Evolutionary conservation across 2,329 filamentous ascomycete genomes (phyloP), one percentile per base, ranked within the genome.

Genomic region (Fusarium albidum): DNA sequence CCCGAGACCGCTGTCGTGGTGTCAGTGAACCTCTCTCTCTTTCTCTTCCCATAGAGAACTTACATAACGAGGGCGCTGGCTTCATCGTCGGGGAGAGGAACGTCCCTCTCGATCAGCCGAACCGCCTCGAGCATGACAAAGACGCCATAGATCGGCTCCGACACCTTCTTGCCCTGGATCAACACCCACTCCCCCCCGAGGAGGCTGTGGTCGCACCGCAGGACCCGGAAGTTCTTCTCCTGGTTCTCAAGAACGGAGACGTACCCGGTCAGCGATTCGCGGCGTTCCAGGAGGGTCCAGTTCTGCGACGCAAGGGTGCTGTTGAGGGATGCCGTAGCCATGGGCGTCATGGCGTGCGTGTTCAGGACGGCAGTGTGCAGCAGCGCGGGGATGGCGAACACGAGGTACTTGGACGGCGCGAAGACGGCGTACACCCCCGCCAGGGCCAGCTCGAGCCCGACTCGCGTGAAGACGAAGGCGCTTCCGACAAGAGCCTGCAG

Each of bases 111-210:
- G 18, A 96, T 81, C 27, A 99, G 81, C 17, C 95, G 85, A 7
- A 98, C 89, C 4, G 94, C 92, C 72, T 99, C 95, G 2, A 99
- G 84, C 82, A 96, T 96, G 21, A 91, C 88, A 71, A 99, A 99
- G n/a, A 98, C 89, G 9, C 91, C 89, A 70, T 98, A 99, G 49
- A 99, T 91, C 1, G 94, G 92, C 73, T 99, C 95, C 10, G 85
- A 84, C 14, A 92, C 82, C 57, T 69, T 76, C 43, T 75, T 79
- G 54, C 70, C 87, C 73, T 66, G 73, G 62, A 75, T 77, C 33
- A 79, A 79, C 11, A 88, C 82, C 94, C 94, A 99, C 73, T 97
- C 90, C 29, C 95, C 95, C 33, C 95, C 95, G 2, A 99, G 82
- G 27, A 99, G 80, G 67, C 92, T 96, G 72, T 99, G 95, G 67